Conservation (phyloP, 768 basidiomycete species). For the Collybia sp. region DNA sequence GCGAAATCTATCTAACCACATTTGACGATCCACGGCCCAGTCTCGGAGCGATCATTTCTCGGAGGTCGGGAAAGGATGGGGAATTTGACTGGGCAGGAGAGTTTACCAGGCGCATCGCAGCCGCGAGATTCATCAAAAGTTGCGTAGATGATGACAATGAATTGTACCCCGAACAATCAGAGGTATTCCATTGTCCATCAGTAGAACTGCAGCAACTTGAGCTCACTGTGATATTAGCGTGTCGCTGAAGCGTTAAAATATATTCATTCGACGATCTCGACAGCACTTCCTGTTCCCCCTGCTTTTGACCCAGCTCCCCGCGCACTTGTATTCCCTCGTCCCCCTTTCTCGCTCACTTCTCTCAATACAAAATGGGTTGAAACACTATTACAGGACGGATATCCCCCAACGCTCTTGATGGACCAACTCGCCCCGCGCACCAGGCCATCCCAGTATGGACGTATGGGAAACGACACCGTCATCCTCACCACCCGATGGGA, state of each 20-base stretch:
- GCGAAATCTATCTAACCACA: constrained; percentile 38
- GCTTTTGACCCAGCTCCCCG: not conserved
- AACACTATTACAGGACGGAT: constrained; percentile 18
- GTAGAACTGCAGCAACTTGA: not conserved
- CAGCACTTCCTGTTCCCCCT: not conserved
- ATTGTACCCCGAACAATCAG: too few relatives aligned
- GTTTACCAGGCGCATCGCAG: constrained; percentile 12
- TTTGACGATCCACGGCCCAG: constrained; percentile 46
- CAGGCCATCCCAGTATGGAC: not conserved
- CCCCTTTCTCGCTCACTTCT: constrained; percentile 9
- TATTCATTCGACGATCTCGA: not conserved
- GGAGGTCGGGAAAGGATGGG: constrained; percentile 1
- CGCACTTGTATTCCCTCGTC: not conserved
- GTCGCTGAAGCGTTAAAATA: not conserved
- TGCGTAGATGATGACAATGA: not conserved
- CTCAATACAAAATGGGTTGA: constrained; percentile 31
- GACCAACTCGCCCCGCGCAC: not conserved
- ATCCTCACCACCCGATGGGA: constrained; percentile 8
- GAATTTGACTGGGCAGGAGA: constrained; percentile 14
- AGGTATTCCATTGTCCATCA: too few relatives aligned
- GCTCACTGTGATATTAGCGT: not conserved
- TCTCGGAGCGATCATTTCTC: constrained; percentile 2
- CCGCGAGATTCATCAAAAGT: constrained; percentile 8
- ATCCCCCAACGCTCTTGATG: constrained; percentile 25
- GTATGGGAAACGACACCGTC: not conserved